Evolutionary conservation across 192 early-diverging fungal species (phyloP).

Genomic region (Linnemannia zychae): DNA sequence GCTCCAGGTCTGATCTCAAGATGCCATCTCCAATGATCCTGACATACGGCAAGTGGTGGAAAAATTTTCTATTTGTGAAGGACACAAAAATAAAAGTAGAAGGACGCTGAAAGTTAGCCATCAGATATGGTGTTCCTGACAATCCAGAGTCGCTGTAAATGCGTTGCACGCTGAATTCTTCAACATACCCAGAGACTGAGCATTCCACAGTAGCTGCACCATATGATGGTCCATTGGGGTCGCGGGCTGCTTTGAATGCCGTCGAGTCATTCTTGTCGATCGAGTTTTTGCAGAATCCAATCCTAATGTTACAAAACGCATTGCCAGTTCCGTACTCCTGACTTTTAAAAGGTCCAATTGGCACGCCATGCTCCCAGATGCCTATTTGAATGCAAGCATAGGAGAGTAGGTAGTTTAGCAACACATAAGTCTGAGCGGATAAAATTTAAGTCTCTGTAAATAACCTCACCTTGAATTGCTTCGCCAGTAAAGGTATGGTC

Average conservation of each 20-base stretch:
- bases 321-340: slow-evolving; percentile 58
- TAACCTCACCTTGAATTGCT: slow-evolving; percentile 46
- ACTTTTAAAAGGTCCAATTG: slow-evolving; percentile 57
- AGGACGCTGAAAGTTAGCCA: background rate
- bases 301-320: slow-evolving; percentile 51
- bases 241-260: slow-evolving; percentile 26
- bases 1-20: slow-evolving; percentile 31
- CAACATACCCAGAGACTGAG: slow-evolving; percentile 53
- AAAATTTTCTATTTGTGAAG: slow-evolving; percentile 44
- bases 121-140: background rate
- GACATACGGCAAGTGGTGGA: slow-evolving; percentile 44
- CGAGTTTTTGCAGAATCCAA: slow-evolving; percentile 58
- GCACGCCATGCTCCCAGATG: slow-evolving; percentile 56
- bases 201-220: slow-evolving; percentile 55
- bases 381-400: slow-evolving; percentile 12
- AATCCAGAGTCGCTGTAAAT: background rate
- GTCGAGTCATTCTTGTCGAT: slow-evolving; percentile 35
- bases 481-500: slow-evolving; percentile 58
- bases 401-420: background rate
- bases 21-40: slow-evolving; percentile 28
- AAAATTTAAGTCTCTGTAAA: background rate
- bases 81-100: background rate
- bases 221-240: slow-evolving; percentile 39
- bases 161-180: background rate
- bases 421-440: background rate